phyloP scores from a whole-genome alignment of 768 basidiomycete species.

The Hemileccinum impolitum region DNA sequence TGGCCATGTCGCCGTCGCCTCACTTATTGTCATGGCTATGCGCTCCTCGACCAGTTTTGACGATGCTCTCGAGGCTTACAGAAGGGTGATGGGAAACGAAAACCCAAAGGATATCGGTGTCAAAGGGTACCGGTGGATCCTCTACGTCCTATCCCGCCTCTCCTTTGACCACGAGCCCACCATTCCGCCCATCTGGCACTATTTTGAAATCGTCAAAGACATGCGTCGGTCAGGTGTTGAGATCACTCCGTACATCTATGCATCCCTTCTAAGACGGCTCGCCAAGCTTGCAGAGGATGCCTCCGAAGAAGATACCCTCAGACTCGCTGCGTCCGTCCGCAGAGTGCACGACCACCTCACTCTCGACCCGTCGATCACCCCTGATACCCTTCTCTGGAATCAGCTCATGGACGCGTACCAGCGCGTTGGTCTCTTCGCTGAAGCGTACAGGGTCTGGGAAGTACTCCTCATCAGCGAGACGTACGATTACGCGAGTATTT shows the following conservation, averaged over 20 bases:
- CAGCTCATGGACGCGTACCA: conserved; percentile 89
- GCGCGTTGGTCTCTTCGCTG: conserved; percentile 65
- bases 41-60: conserved; percentile 48
- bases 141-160: conserved; percentile 60
- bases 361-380: conserved; percentile 73
- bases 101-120: conserved; percentile 42
- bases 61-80: conserved; percentile 65
- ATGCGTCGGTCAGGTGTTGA: conserved; percentile 67
- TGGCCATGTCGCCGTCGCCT: conserved; percentile 44
- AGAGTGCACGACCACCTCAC: conserved; percentile 73
- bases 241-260: conserved; percentile 60
- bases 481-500: conserved; percentile 64
- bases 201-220: conserved; percentile 75
- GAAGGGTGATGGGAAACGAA: conserved; percentile 30
- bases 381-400: conserved; percentile 71
- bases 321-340: conserved; percentile 49
- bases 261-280: conserved; percentile 59
- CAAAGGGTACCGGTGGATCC: conserved; percentile 59
- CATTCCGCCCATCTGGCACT: conserved; percentile 47
- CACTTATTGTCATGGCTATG: conserved; percentile 66
- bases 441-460: conserved; percentile 81
- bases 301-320: conserved; percentile 21
- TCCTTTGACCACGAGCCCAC: conserved; percentile 42
- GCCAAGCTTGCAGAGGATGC: conserved; percentile 38
- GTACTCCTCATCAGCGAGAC: conserved; percentile 55